Evolutionary conservation across 257 asterid species (phyloP).

Genomic region (Solanum pennellii): DNA sequence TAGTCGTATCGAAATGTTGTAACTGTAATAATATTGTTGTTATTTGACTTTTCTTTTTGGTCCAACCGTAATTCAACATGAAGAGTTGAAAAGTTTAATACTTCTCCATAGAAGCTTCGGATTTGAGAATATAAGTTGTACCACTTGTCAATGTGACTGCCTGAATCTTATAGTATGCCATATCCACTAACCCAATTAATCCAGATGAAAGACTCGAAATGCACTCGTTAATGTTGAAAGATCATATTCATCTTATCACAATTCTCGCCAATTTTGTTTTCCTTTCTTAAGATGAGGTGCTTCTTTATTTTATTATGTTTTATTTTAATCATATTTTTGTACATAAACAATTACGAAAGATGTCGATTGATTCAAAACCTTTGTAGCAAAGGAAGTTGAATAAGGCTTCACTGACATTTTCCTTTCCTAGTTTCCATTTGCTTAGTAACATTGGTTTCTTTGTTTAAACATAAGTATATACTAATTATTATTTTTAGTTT

Average conservation of each 20-base stretch:
- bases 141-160: background rate
- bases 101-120: background rate
- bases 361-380: background rate
- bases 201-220: too few species aligned
- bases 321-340: background rate
- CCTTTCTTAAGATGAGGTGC: background rate
- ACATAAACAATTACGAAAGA: background rate
- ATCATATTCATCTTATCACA: background rate
- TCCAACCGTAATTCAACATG: background rate
- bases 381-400: background rate
- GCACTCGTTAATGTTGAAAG: accelerated
- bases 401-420: background rate
- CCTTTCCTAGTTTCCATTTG: background rate
- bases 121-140: background rate
- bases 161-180: background rate
- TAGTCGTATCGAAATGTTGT: background rate
- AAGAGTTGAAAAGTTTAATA: background rate
- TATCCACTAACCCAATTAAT: too few species aligned
- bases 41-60: background rate
- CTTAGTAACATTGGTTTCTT: background rate
- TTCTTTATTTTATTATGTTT: background rate
- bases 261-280: background rate
- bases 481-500: background rate
- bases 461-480: background rate
- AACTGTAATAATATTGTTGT: background rate